Evolutionary conservation across 352 stramenopile genomes (phyloP).

Genomic region (Phytophthora pisi): DNA sequence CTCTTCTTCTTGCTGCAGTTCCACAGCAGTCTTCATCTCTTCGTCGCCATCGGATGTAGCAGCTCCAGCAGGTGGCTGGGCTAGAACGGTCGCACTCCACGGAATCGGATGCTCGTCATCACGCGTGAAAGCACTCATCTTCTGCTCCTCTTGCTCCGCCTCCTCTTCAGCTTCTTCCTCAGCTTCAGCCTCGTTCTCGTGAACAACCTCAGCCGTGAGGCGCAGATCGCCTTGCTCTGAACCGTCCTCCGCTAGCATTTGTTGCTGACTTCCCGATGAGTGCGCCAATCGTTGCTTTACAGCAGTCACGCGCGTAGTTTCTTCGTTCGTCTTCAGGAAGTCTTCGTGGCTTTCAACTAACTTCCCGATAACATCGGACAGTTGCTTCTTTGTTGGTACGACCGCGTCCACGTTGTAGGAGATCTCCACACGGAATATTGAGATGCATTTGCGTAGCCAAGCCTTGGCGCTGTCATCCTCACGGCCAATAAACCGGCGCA

Average conservation of each 20-base stretch:
- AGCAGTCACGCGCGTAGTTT: constrained; percentile 55
- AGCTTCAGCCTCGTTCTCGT: constrained; percentile 90
- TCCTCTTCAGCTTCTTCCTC: constrained; percentile 90
- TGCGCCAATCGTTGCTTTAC: constrained; percentile 73
- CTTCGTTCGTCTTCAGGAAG: constrained; percentile 63
- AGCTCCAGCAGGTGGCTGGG: constrained; percentile 27
- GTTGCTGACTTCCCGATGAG: constrained; percentile 47
- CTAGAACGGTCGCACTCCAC: constrained; percentile 67
- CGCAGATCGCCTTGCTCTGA: constrained; percentile 75
- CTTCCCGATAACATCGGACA: constrained; percentile 68
- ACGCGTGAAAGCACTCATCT: constrained; percentile 91
- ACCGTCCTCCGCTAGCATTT: constrained; percentile 47
- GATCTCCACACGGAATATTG: constrained; percentile 80
- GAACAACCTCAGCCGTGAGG: constrained; percentile 85
- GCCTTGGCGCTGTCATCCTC: constrained; percentile 36
- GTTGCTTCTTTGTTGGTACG: constrained; percentile 72
- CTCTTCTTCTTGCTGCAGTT: constrained; percentile 47
- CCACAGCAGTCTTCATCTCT: constrained; percentile 32
- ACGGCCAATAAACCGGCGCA: constrained; percentile 71
- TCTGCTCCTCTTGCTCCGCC: constrained; percentile 91
- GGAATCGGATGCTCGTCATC: constrained; percentile 89
- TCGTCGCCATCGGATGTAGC: constrained; percentile 12
- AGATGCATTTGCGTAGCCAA: constrained; percentile 76
- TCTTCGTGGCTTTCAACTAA: constrained; percentile 61
- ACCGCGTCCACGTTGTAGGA: constrained; percentile 73